phyloP scores from a whole-genome alignment of 345 rosid species.

The Fremontodendron californicum region DNA sequence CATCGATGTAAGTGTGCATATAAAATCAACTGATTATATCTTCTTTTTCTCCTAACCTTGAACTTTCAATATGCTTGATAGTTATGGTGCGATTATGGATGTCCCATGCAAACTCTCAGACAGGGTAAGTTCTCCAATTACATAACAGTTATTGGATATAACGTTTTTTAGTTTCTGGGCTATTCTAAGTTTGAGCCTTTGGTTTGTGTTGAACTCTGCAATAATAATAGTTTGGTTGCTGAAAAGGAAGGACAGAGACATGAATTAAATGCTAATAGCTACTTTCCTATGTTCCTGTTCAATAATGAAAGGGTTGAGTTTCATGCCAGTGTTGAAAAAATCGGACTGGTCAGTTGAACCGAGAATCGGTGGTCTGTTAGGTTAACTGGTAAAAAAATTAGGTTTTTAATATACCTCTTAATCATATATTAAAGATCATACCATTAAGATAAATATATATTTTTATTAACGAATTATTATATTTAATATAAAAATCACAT shows the following conservation, averaged over 20 bases:
- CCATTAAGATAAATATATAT: no score
- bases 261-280: not conserved
- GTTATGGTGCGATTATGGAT: not conserved
- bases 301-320: not conserved
- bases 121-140: not conserved
- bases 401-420: no score
- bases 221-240: not conserved
- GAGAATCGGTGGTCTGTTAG: no score
- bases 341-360: no score
- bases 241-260: not conserved
- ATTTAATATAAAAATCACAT: no score
- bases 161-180: not conserved
- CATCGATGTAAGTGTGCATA: conserved; percentile 41
- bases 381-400: no score
- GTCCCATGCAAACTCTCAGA: not conserved
- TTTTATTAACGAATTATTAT: no score
- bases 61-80: not conserved
- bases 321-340: no score
- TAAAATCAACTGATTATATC: conserved; percentile 14
- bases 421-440: no score
- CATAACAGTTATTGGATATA: not conserved
- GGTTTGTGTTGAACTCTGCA: not conserved
- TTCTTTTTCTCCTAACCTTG: not conserved
- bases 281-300: not conserved
- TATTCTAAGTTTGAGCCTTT: not conserved